Conservation (phyloP, 2,329 filamentous ascomycete genomes). For the Corinectria fuckeliana region DNA sequence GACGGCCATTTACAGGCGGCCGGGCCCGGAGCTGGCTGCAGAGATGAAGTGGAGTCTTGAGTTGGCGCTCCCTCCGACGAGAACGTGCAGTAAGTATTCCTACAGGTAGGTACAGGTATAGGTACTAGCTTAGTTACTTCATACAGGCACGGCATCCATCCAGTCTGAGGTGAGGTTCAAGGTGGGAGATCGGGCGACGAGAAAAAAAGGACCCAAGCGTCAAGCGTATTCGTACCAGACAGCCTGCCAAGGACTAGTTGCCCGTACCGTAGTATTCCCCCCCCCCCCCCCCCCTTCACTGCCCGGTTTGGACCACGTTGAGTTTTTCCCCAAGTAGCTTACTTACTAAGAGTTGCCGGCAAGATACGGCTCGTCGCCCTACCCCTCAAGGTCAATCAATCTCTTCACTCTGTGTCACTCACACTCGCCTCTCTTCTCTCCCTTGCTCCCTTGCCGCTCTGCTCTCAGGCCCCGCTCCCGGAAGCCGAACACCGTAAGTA, state of each 20-base stretch:
- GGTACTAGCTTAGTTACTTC: too few species aligned
- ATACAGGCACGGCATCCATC: background rate
- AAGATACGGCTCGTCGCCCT: background rate
- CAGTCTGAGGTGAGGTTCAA: too few species aligned
- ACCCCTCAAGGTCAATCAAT: conserved; percentile 5
- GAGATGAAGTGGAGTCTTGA: background rate
- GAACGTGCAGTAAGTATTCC: background rate
- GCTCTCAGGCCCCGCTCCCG: conserved; percentile 17
- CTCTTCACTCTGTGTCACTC: conserved; percentile 9
- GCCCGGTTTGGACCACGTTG: conserved; percentile 30
- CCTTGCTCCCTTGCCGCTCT: conserved; percentile 22
- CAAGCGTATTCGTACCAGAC: conserved; percentile 19
- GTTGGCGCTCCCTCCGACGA: background rate
- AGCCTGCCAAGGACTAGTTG: too few species aligned
- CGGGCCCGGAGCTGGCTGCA: background rate
- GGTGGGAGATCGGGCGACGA: background rate
- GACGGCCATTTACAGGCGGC: background rate
- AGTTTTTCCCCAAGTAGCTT: conserved; percentile 21
- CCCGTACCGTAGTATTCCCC: conserved; percentile 13
- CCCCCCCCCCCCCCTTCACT: conserved; percentile 1
- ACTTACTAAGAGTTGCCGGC: background rate
- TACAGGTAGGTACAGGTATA: conserved; percentile 27
- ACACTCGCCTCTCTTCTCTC: conserved; percentile 5
- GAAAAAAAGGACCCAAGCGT: conserved; percentile 13
- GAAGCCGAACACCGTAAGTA: conserved; percentile 31